These are phyloP conservation scores for Hemisphaericaspora lyxosophila DNA, from an alignment of 1,139 yeast species.

Conservation along the genomic window DNA sequence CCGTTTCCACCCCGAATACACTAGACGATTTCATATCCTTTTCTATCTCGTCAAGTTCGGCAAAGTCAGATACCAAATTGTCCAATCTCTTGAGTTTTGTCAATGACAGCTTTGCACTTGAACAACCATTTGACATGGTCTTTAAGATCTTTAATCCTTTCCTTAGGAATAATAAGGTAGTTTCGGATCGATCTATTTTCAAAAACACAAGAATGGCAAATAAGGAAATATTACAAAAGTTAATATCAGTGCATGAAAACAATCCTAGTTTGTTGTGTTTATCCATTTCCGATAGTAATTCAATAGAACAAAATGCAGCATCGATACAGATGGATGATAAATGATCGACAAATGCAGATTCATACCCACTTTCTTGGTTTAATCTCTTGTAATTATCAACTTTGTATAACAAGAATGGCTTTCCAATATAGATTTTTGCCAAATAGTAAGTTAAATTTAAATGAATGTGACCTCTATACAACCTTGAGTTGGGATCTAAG, in stretches of 20 bases:
- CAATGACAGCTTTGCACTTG: conserved; percentile 17
- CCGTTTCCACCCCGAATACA: conserved; percentile 11
- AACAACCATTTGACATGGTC: conserved; percentile 18
- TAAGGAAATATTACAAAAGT: conserved; percentile 18
- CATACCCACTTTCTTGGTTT: conserved; percentile 11
- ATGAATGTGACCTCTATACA: conserved; percentile 17
- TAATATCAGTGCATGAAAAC: conserved; percentile 20
- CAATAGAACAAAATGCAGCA: conserved; percentile 19
- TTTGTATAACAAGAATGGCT: conserved; percentile 20
- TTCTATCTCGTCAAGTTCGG: conserved; percentile 12
- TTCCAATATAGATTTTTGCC: conserved; percentile 20
- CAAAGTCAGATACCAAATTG: conserved; percentile 11
- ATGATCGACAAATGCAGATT: conserved; percentile 17
- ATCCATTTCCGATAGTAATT: conserved; percentile 17
- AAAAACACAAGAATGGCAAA: conserved; percentile 18
- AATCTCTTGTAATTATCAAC: conserved; percentile 16
- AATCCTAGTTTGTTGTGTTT: conserved; percentile 17
- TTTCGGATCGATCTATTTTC: conserved; percentile 18
- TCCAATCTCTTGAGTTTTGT: conserved; percentile 10
- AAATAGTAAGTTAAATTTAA: conserved; percentile 17
- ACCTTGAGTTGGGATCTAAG: conserved; percentile 10
- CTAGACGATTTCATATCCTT: conserved; percentile 9
- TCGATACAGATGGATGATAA: conserved; percentile 20
- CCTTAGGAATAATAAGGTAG: conserved; percentile 17
- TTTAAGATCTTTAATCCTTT: conserved; percentile 18